A percentile compares a stretch with the other conserved stretches of the same genome.
These are phyloP conservation scores for Colletotrichum tabaci DNA, from an alignment of 2,329 filamentous ascomycete species.

Conservation along the genomic window DNA sequence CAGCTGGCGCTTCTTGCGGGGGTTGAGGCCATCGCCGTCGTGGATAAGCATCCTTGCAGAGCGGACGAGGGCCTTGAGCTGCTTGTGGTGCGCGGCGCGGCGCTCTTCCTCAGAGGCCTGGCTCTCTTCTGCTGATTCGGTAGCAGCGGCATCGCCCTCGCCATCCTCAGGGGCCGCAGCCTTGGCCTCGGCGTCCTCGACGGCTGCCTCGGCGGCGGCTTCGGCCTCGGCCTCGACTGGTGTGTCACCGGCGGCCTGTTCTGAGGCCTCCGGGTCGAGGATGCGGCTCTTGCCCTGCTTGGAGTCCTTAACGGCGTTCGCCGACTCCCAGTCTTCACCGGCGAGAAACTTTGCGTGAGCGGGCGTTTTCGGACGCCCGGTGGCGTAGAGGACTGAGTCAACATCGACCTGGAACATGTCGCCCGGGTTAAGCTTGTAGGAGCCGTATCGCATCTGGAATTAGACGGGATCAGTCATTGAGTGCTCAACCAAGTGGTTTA, in stretches of 20 bases:
- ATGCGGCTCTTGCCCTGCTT: slow-evolving; percentile 47
- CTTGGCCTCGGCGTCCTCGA: slow-evolving; percentile 43
- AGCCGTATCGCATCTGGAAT: slow-evolving; percentile 87
- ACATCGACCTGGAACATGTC: slow-evolving; percentile 98
- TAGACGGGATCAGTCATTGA: neutral
- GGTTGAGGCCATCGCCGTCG: slow-evolving; percentile 68
- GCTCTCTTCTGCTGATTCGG: slow-evolving; percentile 42
- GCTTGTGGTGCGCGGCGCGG: slow-evolving; percentile 50
- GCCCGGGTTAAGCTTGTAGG: slow-evolving; percentile 95
- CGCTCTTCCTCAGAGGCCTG: slow-evolving; percentile 46
- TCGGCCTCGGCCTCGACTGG: slow-evolving; percentile 43
- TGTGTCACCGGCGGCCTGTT: slow-evolving; percentile 32
- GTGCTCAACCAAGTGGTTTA: neutral
- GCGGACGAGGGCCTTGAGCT: slow-evolving; percentile 66
- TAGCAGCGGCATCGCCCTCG: slow-evolving; percentile 42
- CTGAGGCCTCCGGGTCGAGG: slow-evolving; percentile 28
- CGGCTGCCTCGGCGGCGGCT: slow-evolving; percentile 42
- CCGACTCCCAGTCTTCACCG: slow-evolving; percentile 47
- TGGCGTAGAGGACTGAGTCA: slow-evolving; percentile 89
- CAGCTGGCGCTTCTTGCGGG: slow-evolving; percentile 82
- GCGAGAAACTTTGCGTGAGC: slow-evolving; percentile 37
- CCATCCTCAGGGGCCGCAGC: slow-evolving; percentile 35
- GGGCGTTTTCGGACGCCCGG: slow-evolving; percentile 78
- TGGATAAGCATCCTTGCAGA: slow-evolving; percentile 74
- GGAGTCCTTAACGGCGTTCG: slow-evolving; percentile 48